Evolutionary conservation across 2,329 filamentous ascomycete species (phyloP).

Genomic region (Esteya vermicola): DNA sequence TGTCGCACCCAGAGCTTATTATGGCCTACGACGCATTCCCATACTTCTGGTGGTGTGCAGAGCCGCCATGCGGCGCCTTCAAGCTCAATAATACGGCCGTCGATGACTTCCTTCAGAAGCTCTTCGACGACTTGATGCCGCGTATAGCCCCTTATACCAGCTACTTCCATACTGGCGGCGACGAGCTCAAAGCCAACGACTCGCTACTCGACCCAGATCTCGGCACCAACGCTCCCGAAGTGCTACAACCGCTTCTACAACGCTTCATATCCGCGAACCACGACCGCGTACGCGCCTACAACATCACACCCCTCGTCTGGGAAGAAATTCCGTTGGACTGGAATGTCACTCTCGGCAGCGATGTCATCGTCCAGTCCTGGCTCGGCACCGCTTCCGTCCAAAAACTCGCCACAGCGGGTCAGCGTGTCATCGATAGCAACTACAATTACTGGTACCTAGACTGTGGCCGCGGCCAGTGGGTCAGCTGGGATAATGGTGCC

Average conservation of each 20-base stretch:
- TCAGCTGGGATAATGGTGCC: conserved; percentile 50
- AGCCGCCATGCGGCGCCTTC: conserved; percentile 55
- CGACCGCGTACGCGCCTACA: conserved; percentile 44
- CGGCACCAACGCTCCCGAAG: conserved; percentile 44
- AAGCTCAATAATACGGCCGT: conserved; percentile 63
- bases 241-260: conserved; percentile 65
- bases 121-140: conserved; percentile 67
- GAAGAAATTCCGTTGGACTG: conserved; percentile 73
- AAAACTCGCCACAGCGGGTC: conserved; percentile 44
- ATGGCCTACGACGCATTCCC: conserved; percentile 45
- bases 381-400: conserved; percentile 48
- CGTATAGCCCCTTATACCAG: conserved; percentile 52
- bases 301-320: conserved; percentile 68
- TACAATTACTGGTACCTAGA: conserved; percentile 77
- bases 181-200: conserved; percentile 69
- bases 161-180: conserved; percentile 78
- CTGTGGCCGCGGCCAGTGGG: conserved; percentile 68
- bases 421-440: conserved; percentile 61
- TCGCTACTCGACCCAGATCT: conserved; percentile 64
- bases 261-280: conserved; percentile 61
- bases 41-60: conserved; percentile 43
- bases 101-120: conserved; percentile 52
- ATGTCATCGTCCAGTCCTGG: conserved; percentile 72
- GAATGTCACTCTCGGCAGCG: conserved; percentile 57
- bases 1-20: conserved; percentile 57